Base-by-base conservation (phyloP, 1,284 basidiomycete species). In the Tilletia caries region DNA sequence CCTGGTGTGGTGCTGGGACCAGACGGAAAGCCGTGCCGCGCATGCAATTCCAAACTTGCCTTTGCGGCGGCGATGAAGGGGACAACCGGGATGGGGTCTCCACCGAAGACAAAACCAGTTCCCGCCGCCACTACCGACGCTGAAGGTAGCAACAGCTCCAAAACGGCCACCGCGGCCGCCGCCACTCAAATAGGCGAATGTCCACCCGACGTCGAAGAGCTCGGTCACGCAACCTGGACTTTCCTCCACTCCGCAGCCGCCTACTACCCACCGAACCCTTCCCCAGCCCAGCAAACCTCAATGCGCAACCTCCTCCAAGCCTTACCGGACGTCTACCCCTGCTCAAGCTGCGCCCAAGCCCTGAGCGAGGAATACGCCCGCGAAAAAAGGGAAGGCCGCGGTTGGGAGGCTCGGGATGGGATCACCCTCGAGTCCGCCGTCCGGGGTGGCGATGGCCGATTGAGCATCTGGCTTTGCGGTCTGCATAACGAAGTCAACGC, bases 21-120 rank as follows among this genome's bases (percentile, higher is more conserved):
- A 2, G 81, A 83, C 64, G 81, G 81, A 3, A 83, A 83, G 60
- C 81, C 81, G 23, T 83, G 81, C 70, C 73, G 79, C 43, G 79
- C 79, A 27, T 83, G 81, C 71, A 78, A 77, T 65, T 74, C 78
- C 5, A 80, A 80, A 66, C 67, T 79, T 2, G 80, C 79, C 1
- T 82, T 83, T 37, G 69, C 76, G 20, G 72, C 75, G 8, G 80
- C 81, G 23, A 74, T 81, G 74, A 79, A 76, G 32, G 73, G 74
- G 1, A 43, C 71, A 3, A 71, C 72, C 32, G 41, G 41, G 27
- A n/a, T 25, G 12, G 23, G 18, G 8, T 15, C 64, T 18, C 3
- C 27, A n/a, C 20, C 27, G 10, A n/a, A 54, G 25, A 23, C 37
- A n/a, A 65, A 60, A 29, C 3, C 62, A 60, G 62, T 64, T 23